Evolutionary conservation across 169 alveolate genomes (phyloP).

Genomic region (Miamiensis avidus): DNA sequence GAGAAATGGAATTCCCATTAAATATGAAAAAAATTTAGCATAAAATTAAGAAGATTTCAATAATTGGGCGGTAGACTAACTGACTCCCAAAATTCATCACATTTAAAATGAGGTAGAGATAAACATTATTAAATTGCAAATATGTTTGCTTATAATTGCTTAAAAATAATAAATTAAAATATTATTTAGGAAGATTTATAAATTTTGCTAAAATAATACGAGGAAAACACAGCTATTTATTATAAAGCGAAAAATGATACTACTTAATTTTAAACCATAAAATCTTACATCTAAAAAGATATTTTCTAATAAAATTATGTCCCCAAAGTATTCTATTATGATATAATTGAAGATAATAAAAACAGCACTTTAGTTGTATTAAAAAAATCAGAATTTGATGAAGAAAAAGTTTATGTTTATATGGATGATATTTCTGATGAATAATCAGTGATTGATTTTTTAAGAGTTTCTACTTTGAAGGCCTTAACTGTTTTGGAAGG

Average conservation of each 20-base stretch:
- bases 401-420: background rate
- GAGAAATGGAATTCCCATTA: too few species aligned
- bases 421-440: background rate
- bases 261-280: too few species aligned
- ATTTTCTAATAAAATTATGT: background rate
- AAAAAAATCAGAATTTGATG: background rate
- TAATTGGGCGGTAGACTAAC: background rate
- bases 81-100: too few species aligned
- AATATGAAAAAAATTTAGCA: too few species aligned
- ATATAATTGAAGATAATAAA: background rate
- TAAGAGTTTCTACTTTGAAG: background rate
- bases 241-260: background rate
- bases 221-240: background rate
- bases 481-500: background rate
- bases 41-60: background rate
- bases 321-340: background rate
- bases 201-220: background rate
- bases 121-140: too few species aligned
- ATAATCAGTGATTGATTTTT: background rate
- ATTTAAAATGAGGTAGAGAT: background rate
- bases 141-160: too few species aligned
- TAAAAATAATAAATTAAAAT: too few species aligned
- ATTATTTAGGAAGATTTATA: background rate
- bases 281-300: background rate
- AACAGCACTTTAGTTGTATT: background rate